A percentile compares a stretch with the other conserved stretches of the same genome.
Evolutionary conservation across 2,329 filamentous ascomycete genomes (phyloP).

Genomic region (Fusarium sp.): DNA sequence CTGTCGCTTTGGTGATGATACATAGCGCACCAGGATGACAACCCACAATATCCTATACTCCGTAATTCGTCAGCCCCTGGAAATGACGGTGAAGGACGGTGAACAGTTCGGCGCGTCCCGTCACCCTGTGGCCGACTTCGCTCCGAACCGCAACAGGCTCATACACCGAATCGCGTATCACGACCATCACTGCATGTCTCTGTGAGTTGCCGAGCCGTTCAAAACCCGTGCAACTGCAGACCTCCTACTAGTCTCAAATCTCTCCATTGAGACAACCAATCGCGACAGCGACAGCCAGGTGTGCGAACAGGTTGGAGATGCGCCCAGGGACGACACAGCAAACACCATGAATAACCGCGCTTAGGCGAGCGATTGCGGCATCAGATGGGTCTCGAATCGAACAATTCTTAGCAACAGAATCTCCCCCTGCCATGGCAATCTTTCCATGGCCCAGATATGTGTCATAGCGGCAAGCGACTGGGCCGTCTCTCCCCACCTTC

Average conservation of each 20-base stretch:
- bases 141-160: not conserved
- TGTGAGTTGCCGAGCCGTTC: not conserved
- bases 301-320: not conserved
- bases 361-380: slow-evolving; percentile 28
- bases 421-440: slow-evolving; percentile 30
- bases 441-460: slow-evolving; percentile 20
- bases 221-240: not conserved
- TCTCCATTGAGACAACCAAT: not conserved
- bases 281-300: not conserved
- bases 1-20: slow-evolving; percentile 5
- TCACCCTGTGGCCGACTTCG: slow-evolving; percentile 2
- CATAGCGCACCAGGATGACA: slow-evolving; percentile 12
- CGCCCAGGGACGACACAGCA: not conserved
- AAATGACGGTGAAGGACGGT: slow-evolving; percentile 16
- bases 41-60: not conserved
- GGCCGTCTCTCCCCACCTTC: slow-evolving; percentile 9
- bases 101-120: slow-evolving; percentile 9
- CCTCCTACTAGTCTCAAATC: not conserved
- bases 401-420: slow-evolving; percentile 39
- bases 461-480: slow-evolving; percentile 28
- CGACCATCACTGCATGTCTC: not conserved
- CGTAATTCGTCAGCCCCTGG: slow-evolving; percentile 7
- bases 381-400: slow-evolving; percentile 23
- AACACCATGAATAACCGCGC: slow-evolving; percentile 32
- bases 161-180: not conserved